Percentiles rank a stretch among this genome's conserved stretches.
Evolutionary conservation across 2,329 filamentous ascomycete species (phyloP).

Genomic region (Nemania serpens): DNA sequence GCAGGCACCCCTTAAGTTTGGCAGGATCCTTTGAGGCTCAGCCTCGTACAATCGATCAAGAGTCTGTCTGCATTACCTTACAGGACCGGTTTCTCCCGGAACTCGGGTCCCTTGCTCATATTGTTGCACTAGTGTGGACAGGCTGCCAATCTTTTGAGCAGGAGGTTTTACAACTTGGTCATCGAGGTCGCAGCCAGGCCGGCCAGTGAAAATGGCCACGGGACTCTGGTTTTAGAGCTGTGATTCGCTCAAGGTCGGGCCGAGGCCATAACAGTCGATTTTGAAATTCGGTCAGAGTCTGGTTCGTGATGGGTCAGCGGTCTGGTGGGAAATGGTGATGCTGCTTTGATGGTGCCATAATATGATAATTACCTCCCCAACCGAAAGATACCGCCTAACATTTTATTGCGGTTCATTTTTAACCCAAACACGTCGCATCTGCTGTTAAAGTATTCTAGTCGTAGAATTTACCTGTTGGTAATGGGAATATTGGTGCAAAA

Average conservation of each 20-base stretch:
- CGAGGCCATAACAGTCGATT: slow-evolving; percentile 3
- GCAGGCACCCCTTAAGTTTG: too few relatives aligned
- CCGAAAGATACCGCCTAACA: too few relatives aligned
- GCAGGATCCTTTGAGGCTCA: neutral
- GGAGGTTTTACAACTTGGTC: slow-evolving; percentile 4
- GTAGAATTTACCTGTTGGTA: neutral
- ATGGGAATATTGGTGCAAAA: too few relatives aligned
- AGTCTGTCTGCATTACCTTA: neutral
- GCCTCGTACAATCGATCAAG: neutral
- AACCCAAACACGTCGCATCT: neutral
- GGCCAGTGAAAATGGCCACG: slow-evolving; percentile 11
- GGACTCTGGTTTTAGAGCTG: neutral
- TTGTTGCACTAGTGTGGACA: neutral
- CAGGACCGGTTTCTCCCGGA: neutral
- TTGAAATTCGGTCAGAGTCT: slow-evolving; percentile 21
- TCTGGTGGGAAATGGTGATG: slow-evolving; percentile 14
- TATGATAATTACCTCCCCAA: too few relatives aligned
- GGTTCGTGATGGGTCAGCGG: slow-evolving; percentile 24
- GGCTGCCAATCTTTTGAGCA: neutral
- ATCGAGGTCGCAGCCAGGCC: slow-evolving; percentile 14
- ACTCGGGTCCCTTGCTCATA: neutral
- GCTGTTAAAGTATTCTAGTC: neutral
- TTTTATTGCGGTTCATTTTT: too few relatives aligned
- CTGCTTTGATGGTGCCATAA: neutral
- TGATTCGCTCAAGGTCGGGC: slow-evolving; percentile 14